Evolutionary conservation across 805 yeast species (phyloP).

Genomic region (Cyberlindnera japonica): DNA sequence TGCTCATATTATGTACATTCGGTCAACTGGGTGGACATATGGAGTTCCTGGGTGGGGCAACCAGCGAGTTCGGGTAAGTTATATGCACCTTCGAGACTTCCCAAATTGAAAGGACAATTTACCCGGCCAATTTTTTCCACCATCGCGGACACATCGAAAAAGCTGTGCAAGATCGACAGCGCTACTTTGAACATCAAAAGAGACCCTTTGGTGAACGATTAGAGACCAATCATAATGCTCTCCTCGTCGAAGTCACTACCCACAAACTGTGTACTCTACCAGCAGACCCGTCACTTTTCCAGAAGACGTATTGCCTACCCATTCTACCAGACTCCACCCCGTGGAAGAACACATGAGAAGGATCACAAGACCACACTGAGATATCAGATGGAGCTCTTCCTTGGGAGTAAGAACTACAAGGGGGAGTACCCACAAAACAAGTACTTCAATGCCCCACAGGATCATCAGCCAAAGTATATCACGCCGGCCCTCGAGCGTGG

Average conservation of each 20-base stretch:
- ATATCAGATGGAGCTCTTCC: conserved; percentile 63
- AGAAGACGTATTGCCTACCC: conserved; percentile 54
- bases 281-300: conserved; percentile 44
- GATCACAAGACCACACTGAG: conserved; percentile 51
- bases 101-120: not conserved
- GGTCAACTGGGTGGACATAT: too few relatives aligned
- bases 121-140: conserved; percentile 3
- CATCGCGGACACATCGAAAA: not conserved
- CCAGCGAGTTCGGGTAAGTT: too few relatives aligned
- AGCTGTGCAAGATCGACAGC: not conserved
- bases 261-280: conserved; percentile 10
- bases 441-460: conserved; percentile 61
- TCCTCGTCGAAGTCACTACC: conserved; percentile 6
- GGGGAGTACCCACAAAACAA: conserved; percentile 80
- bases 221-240: conserved; percentile 3
- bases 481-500: conserved; percentile 50
- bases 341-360: conserved; percentile 38
- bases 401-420: conserved; percentile 80
- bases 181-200: not conserved
- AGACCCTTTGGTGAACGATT: not conserved
- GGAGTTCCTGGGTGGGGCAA: too few relatives aligned
- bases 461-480: conserved; percentile 72
- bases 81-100: too few relatives aligned
- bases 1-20: too few relatives aligned
- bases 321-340: conserved; percentile 41